phyloP scores from a whole-genome alignment of 2,329 filamentous ascomycete genomes.

The Teratosphaeria viscida region DNA sequence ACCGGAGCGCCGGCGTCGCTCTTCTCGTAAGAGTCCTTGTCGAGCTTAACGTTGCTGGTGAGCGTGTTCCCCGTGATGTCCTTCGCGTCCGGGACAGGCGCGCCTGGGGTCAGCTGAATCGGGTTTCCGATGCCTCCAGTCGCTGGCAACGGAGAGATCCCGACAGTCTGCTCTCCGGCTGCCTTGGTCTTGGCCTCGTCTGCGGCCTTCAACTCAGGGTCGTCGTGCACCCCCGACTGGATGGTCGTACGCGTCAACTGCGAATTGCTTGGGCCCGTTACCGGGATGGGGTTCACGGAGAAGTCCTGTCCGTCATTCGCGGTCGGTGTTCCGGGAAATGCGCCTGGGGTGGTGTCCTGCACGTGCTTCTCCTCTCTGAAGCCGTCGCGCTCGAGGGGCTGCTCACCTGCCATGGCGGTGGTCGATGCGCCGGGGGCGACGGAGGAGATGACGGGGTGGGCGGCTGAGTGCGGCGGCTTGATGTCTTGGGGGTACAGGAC shows the following conservation, averaged over 20 bases:
- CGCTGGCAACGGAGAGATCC: constrained; percentile 48
- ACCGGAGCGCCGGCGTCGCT: constrained; percentile 47
- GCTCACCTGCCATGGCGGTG: constrained; percentile 55
- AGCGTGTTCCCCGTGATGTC: constrained; percentile 60
- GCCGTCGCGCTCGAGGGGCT: constrained; percentile 42
- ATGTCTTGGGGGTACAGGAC: constrained; percentile 70
- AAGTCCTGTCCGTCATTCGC: constrained; percentile 39
- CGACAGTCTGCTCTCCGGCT: constrained; percentile 29
- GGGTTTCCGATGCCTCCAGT: constrained; percentile 60
- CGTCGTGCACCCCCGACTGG: constrained; percentile 52
- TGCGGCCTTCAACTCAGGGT: constrained; percentile 46
- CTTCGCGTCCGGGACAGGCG: constrained; percentile 62
- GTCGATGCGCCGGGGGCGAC: constrained; percentile 60
- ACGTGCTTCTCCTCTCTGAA: constrained; percentile 5
- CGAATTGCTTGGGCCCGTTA: constrained; percentile 15
- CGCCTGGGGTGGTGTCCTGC: constrained; percentile 44
- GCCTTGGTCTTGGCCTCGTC: constrained; percentile 4
- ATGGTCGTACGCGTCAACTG: constrained; percentile 60
- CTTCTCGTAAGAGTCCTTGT: constrained; percentile 80
- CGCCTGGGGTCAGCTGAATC: constrained; percentile 65
- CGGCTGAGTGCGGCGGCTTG: constrained; percentile 36
- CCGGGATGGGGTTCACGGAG: constrained; percentile 49
- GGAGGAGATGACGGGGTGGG: constrained; percentile 50
- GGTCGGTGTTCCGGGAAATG: constrained; percentile 63
- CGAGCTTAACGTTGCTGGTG: constrained; percentile 49